These are phyloP conservation scores for Exophiala sideris DNA, from an alignment of 2,329 filamentous ascomycete genomes.

Conservation along the genomic window DNA sequence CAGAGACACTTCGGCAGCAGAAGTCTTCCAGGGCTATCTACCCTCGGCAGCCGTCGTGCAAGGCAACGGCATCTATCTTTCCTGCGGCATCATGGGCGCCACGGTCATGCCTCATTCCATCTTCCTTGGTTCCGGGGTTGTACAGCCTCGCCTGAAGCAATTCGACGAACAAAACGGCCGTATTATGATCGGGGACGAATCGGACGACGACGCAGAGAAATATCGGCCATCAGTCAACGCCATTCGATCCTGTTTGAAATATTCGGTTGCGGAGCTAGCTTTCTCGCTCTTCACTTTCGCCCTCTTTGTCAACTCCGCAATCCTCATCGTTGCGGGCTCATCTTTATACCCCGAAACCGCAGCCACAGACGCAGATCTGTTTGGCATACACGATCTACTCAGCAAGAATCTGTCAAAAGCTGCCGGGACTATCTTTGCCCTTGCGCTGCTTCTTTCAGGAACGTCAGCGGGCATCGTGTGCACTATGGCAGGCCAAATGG, in stretches of 20 bases:
- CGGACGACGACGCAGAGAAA: slow-evolving; percentile 49
- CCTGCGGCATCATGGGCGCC: slow-evolving; percentile 51
- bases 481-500: slow-evolving; percentile 87
- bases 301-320: slow-evolving; percentile 78
- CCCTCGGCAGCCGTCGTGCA: slow-evolving; percentile 52
- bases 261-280: slow-evolving; percentile 67
- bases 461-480: slow-evolving; percentile 75
- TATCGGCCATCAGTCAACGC: slow-evolving; percentile 70
- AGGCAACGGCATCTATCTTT: slow-evolving; percentile 54
- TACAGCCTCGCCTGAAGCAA: slow-evolving; percentile 52
- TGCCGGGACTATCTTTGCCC: slow-evolving; percentile 78
- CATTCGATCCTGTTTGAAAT: slow-evolving; percentile 70
- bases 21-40: slow-evolving; percentile 55
- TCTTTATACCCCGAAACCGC: slow-evolving; percentile 63
- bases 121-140: slow-evolving; percentile 55
- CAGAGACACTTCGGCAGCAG: slow-evolving; percentile 46
- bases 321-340: slow-evolving; percentile 76
- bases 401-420: slow-evolving; percentile 65
- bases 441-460: slow-evolving; percentile 76
- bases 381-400: slow-evolving; percentile 74
- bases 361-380: slow-evolving; percentile 70
- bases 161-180: slow-evolving; percentile 43
- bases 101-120: slow-evolving; percentile 61
- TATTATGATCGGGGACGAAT: slow-evolving; percentile 8
- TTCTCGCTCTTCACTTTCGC: slow-evolving; percentile 78